Conservation (phyloP, 495 filamentous ascomycete species). For the Penicillium paxilli region DNA sequence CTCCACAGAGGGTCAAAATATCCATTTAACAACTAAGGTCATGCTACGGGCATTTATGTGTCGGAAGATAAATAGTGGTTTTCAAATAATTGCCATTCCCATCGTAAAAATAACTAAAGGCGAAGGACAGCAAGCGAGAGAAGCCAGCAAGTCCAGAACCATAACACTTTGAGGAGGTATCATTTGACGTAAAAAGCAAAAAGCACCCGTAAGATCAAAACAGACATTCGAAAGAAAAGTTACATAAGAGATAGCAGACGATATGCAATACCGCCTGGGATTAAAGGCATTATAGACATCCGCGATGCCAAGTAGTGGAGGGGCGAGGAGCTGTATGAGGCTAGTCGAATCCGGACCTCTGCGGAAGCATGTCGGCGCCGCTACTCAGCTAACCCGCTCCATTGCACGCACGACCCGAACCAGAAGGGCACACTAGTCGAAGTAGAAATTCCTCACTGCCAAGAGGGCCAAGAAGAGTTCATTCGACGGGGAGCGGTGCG, state of each 20-base stretch:
- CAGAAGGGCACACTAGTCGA: background rate
- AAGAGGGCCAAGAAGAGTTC: background rate
- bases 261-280: slow-evolving; percentile 14
- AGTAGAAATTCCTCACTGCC: background rate
- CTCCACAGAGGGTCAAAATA: background rate
- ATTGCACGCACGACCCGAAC: background rate
- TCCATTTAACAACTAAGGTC: background rate
- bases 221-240: slow-evolving; percentile 6
- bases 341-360: slow-evolving; percentile 31
- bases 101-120: slow-evolving; percentile 35
- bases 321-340: slow-evolving; percentile 24
- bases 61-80: background rate
- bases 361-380: slow-evolving; percentile 31
- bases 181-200: slow-evolving; percentile 33
- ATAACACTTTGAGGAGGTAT: slow-evolving; percentile 43
- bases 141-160: slow-evolving; percentile 36
- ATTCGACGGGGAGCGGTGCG: background rate
- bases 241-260: slow-evolving; percentile 8
- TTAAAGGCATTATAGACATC: slow-evolving; percentile 32
- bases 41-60: background rate
- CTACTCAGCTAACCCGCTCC: slow-evolving; percentile 12
- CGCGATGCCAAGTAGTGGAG: slow-evolving; percentile 29
- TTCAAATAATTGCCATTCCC: slow-evolving; percentile 32
- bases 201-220: slow-evolving; percentile 15
- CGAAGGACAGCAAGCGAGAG: slow-evolving; percentile 22